Evolutionary conservation across 371 early-diverging fungal genomes (phyloP).

Genomic region (Saksenaea oblongispora): DNA sequence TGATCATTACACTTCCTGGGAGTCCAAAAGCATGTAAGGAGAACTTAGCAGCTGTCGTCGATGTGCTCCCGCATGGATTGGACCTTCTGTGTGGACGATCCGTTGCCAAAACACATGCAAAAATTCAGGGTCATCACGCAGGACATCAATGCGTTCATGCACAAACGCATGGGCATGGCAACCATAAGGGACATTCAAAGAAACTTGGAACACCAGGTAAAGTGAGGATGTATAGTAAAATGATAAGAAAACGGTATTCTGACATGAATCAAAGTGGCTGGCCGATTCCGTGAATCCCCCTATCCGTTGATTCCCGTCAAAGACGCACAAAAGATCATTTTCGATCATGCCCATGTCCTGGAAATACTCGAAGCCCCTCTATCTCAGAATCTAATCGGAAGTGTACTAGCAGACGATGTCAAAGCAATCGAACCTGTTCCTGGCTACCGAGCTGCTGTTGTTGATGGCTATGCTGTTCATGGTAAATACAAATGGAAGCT

Average conservation of each 20-base stretch:
- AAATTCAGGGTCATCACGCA: constrained; percentile 27
- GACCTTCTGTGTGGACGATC: constrained; percentile 63
- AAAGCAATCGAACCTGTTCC: constrained; percentile 78
- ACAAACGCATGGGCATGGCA: constrained; percentile 18
- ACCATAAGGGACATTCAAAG: constrained; percentile 12
- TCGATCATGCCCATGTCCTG: constrained; percentile 37
- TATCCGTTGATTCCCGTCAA: constrained; percentile 78
- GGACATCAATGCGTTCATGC: constrained; percentile 47
- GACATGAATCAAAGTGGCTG: constrained; percentile 45
- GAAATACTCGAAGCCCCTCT: constrained; percentile 45
- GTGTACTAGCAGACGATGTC: constrained; percentile 78
- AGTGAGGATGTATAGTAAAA: not conserved
- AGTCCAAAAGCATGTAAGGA: constrained; percentile 86
- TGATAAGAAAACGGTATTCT: too few species aligned
- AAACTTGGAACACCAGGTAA: constrained; percentile 50
- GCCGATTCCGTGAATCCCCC: constrained; percentile 75
- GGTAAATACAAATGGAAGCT: constrained; percentile 38
- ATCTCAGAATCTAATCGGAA: constrained; percentile 54
- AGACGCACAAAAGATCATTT: constrained; percentile 64
- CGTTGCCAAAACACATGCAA: constrained; percentile 8
- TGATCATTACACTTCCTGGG: constrained; percentile 88
- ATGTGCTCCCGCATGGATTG: constrained; percentile 80
- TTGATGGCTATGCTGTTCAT: constrained; percentile 93
- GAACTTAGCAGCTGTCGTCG: constrained; percentile 71
- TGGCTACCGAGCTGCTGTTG: constrained; percentile 81